Evolutionary conservation across 1,139 yeast species (phyloP), one percentile per base, ranked within the genome.

Genomic region (Lodderomyces jiufengensis): DNA sequence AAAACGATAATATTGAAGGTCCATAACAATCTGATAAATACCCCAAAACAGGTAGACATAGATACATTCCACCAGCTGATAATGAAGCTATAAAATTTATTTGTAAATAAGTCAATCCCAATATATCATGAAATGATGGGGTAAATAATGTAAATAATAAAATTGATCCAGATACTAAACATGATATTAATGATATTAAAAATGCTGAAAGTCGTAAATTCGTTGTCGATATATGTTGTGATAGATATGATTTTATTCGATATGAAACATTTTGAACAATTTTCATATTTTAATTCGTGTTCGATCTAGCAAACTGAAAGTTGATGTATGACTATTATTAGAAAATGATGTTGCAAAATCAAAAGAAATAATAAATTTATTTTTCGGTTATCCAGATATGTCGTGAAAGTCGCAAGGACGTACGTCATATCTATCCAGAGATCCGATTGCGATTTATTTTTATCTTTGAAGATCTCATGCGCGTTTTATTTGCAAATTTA

Each of bases 11-110:
- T 18, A 84, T 54, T 10, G 85, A 83, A 1, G 95, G 94, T 0
- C 97, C 96, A 52, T 83, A 84, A 18, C 78, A 64, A 56, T 92
- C 97, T 1, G 95, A 90, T 32, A 85, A 59, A 47, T 84, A 78
- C 0, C 98, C 98, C 32, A 90, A 61, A 0, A 82, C 54, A 0
- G 97, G 97, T 5, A 90, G 76, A 12, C 94, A 82, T 37, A 88
- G 59, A 56, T 92, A 92, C 78, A 86, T 80, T 2, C 97, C 97
- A 36, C 84, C 60, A 22, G 85, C 84, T 28, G 85, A 80, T 15
- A 78, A 66, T 27, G 90, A 82, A 5, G 95, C 84, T 12, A 92
- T 78, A 41, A 78, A 60, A 61, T 92, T 92, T 52, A 87, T 79
- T 48, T 86, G 77, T 38, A 85, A 65, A 46, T 85, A 85, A 1